Evolutionary conservation across 805 yeast species (phyloP).

Genomic region (Lipomyces sp.): DNA sequence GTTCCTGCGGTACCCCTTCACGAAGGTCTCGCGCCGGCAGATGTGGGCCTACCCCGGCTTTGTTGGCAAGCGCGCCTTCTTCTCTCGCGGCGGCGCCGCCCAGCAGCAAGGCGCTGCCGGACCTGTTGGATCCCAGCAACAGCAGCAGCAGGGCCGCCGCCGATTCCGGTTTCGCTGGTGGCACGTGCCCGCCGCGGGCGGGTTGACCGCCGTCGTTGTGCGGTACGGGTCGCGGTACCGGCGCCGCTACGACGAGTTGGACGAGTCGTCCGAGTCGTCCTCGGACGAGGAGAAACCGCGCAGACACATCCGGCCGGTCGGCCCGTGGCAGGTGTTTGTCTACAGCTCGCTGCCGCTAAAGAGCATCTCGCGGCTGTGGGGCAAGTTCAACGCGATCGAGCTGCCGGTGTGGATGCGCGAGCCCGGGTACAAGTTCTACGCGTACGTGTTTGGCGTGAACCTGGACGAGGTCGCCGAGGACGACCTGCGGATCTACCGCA

Average conservation of each 20-base stretch:
- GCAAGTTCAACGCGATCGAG: slow-evolving; percentile 74
- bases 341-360: slow-evolving; percentile 88
- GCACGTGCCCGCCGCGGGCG: slow-evolving; percentile 30
- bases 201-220: slow-evolving; percentile 22
- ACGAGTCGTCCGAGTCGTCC: slow-evolving; percentile 1
- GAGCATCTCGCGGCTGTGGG: slow-evolving; percentile 92
- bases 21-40: slow-evolving; percentile 24
- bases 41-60: slow-evolving; percentile 21
- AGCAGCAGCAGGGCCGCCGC: slow-evolving; percentile 17
- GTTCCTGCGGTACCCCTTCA: slow-evolving; percentile 22
- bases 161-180: slow-evolving; percentile 26
- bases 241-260: background rate
- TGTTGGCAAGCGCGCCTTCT: slow-evolving; percentile 18
- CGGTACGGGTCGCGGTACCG: slow-evolving; percentile 17
- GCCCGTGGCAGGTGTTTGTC: slow-evolving; percentile 85
- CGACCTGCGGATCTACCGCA: slow-evolving; percentile 67
- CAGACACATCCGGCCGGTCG: slow-evolving; percentile 52
- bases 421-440: slow-evolving; percentile 75
- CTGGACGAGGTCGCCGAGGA: slow-evolving; percentile 84
- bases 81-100: slow-evolving; percentile 2
- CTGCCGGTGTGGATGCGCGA: slow-evolving; percentile 85
- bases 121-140: background rate
- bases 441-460: slow-evolving; percentile 80
- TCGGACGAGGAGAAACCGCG: background rate
- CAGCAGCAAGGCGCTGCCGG: background rate